Conservation (phyloP, 2,329 filamentous ascomycete species). For the Teratosphaeria gauchensis region DNA sequence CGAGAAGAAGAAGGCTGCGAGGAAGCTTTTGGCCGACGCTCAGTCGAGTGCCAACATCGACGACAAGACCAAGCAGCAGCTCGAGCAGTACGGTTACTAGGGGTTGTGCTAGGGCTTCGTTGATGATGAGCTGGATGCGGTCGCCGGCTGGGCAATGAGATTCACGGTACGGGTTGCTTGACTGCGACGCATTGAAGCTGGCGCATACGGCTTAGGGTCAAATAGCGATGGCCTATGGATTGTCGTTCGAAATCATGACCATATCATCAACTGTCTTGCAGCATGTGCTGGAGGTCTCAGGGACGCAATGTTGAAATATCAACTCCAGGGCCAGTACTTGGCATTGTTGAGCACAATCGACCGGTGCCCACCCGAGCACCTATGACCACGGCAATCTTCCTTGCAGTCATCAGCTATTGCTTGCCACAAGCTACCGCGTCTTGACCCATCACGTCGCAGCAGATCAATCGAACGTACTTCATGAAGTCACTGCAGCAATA, state of each 20-base stretch:
- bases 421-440: not conserved
- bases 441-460: not conserved
- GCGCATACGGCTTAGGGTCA: not conserved
- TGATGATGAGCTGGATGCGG: not conserved
- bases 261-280: not conserved
- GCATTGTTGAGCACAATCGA: not conserved
- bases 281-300: not conserved
- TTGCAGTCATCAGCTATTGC: not conserved
- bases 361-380: not conserved
- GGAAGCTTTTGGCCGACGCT: slow-evolving; percentile 82
- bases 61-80: slow-evolving; percentile 76
- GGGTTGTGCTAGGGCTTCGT: slow-evolving; percentile 10
- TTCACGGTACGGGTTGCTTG: not conserved
- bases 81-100: slow-evolving; percentile 89
- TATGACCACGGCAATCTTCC: not conserved
- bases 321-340: not conserved
- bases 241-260: not conserved
- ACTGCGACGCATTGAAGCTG: not conserved
- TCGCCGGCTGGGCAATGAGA: not conserved
- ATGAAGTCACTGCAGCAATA: not conserved
- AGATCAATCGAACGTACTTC: not conserved
- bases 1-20: slow-evolving; percentile 97
- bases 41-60: slow-evolving; percentile 86
- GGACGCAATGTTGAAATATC: not conserved
- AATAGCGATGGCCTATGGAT: not conserved